Evolutionary conservation across 306 rosid genomes (phyloP), one percentile per base, ranked within the genome.

Genomic region (Cicer chorassanicum): DNA sequence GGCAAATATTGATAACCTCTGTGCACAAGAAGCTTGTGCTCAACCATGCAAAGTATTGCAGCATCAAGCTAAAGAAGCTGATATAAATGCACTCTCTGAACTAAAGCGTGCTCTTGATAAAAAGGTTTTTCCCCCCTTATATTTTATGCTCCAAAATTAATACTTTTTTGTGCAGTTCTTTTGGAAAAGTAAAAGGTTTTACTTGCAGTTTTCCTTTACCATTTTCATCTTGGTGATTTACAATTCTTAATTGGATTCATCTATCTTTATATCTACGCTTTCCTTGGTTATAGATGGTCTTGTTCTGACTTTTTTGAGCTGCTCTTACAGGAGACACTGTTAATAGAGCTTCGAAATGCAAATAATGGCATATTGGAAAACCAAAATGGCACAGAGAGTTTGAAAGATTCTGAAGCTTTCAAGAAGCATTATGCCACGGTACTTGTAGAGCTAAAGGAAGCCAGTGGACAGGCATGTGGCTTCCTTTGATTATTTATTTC

Each of bases 391-490:
- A 82, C 83, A 78, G 88, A 86, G 53, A 71, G 84, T 83, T 77
- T 86, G 16, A 88, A 85, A 76, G 87, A 83, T 78, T 85, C 89
- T 1, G 92, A 86, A 57, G 78, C 81, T 71, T 87, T 87, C 85
- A 86, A 80, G 87, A 90, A 83, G 91, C 90, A 91, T 88, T 89
- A 86, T n/a, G 90, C 93, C 75, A 89, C 74, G 86, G 91, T 91
- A 89, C 97, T 89, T 84, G 88, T 91, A 89, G 91, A 88, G 95
- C 95, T 91, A 83, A 88, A 89, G 91, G 95, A 91, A 91, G 97
- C 95, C 95, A 88, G 93, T 89, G 92, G 83, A 84, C 88, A 91
- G 97, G 97, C 97, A 88, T 89, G 97, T 86, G 94, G 93, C 98
- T 90, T 93, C 97, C 92, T 6, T 87, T 74, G 72, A 78, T 86